Conservation (phyloP, 306 rosid genomes). For the Cicer bijugum region DNA sequence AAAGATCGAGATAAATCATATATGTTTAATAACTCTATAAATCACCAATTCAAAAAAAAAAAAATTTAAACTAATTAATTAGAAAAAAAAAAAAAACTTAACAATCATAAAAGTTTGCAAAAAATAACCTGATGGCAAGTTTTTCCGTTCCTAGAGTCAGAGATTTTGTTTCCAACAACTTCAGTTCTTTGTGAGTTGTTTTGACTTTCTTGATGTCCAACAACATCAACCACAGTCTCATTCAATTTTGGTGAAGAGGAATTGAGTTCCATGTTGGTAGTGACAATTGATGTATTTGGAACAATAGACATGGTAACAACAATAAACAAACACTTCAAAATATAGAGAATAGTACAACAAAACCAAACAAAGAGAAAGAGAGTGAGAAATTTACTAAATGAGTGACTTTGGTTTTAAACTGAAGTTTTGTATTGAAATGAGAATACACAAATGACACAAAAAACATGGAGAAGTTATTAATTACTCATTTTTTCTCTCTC, state of each 20-base stretch:
- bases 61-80: neutral
- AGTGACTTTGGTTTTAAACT: neutral
- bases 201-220: too few relatives aligned
- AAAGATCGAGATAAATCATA: too few relatives aligned
- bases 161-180: constrained; percentile 50
- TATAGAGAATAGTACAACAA: too few relatives aligned
- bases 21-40: neutral
- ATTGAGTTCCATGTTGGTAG: neutral
- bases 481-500: neutral
- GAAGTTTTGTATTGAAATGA: too few relatives aligned
- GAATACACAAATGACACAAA: too few relatives aligned
- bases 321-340: too few relatives aligned
- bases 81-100: neutral
- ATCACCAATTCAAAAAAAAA: neutral
- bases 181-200: too few relatives aligned
- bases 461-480: too few relatives aligned
- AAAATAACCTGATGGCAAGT: constrained; percentile 70
- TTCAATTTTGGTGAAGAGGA: neutral
- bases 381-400: neutral
- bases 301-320: too few relatives aligned
- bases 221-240: neutral
- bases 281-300: too few relatives aligned
- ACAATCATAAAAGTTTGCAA: neutral
- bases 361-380: neutral
- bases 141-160: constrained; percentile 59